Percentiles rank a stretch among this genome's conserved stretches.
Evolutionary conservation across 768 basidiomycete species (phyloP).

Genomic region (Podaxis mareebaensis): DNA sequence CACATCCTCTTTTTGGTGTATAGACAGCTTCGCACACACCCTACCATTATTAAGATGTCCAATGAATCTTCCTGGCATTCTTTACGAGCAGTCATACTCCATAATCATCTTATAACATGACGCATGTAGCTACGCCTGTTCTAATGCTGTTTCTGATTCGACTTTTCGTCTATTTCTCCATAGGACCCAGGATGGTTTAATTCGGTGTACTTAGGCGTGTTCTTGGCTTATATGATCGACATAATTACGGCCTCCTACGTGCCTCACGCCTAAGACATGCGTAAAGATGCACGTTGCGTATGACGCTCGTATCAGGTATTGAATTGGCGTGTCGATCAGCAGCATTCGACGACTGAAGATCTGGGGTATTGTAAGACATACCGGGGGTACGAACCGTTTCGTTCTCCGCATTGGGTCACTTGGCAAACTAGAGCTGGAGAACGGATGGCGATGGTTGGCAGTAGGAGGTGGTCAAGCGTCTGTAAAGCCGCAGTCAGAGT

Average conservation of each 20-base stretch:
- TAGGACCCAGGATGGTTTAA: background rate
- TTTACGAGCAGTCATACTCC: no score
- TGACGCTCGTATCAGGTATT: background rate
- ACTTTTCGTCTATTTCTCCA: background rate
- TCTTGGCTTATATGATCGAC: background rate
- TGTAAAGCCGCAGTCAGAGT: background rate
- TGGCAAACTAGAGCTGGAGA: background rate
- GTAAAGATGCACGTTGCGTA: background rate
- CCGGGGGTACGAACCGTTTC: no score
- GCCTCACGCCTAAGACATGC: background rate
- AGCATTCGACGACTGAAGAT: no score
- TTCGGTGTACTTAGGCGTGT: background rate
- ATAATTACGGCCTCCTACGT: background rate
- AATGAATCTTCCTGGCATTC: no score
- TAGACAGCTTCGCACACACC: no score
- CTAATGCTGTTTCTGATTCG: background rate
- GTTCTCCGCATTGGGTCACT: no score
- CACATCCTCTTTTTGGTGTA: background rate
- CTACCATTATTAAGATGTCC: no score
- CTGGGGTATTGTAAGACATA: no score
- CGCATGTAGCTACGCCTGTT: background rate
- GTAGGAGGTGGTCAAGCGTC: background rate
- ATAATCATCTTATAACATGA: background rate
- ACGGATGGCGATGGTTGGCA: background rate
- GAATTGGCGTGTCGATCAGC: no score